phyloP scores from a whole-genome alignment of 2,329 filamentous ascomycete species.

The Teratosphaeria nubilosa region DNA sequence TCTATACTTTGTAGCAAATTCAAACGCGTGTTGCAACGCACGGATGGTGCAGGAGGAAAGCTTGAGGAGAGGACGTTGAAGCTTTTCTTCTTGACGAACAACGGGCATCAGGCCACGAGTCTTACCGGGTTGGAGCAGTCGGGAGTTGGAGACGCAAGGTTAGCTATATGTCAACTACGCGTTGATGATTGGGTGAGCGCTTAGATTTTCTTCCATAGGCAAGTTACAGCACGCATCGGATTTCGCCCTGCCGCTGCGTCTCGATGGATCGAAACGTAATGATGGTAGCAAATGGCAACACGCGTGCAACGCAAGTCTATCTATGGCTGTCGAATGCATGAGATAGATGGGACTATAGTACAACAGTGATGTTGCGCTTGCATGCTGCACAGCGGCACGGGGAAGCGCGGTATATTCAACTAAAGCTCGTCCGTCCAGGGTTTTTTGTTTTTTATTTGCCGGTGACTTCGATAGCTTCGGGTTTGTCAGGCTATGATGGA shows the following conservation, averaged over 20 bases:
- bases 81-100: too few relatives aligned
- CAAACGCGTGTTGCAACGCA: not conserved
- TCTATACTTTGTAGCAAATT: not conserved
- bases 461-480: not conserved
- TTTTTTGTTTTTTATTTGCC: too few relatives aligned
- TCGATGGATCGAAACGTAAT: too few relatives aligned
- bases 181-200: too few relatives aligned
- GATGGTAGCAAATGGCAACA: too few relatives aligned
- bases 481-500: not conserved
- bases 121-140: too few relatives aligned
- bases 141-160: too few relatives aligned
- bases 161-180: too few relatives aligned
- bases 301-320: not conserved
- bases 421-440: not conserved
- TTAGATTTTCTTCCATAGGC: too few relatives aligned
- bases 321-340: not conserved
- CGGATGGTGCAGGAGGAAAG: not conserved
- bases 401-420: not conserved
- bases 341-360: not conserved
- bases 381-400: not conserved
- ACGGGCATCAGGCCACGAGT: not conserved
- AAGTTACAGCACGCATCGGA: too few relatives aligned
- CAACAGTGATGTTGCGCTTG: not conserved
- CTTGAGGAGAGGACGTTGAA: not conserved
- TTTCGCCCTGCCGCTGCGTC: too few relatives aligned